These are phyloP conservation scores for Rossbeevera mucosa DNA, from an alignment of 768 basidiomycete genomes.

Conservation along the genomic window DNA sequence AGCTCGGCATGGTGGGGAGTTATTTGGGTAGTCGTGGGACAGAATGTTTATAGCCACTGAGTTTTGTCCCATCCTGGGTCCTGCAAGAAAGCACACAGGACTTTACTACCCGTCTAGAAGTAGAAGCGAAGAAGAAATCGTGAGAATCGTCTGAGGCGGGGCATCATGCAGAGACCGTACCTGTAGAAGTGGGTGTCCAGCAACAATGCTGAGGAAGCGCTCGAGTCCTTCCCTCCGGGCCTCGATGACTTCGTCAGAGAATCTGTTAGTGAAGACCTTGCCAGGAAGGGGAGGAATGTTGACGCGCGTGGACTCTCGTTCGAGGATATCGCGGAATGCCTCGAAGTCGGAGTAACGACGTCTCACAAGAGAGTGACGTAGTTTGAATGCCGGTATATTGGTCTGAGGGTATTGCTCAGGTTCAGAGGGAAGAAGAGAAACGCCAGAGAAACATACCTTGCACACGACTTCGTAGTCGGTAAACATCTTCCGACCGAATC, in stretches of 20 bases:
- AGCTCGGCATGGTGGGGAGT: neutral
- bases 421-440: neutral
- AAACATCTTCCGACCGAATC: conserved; percentile 97
- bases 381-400: conserved; percentile 98
- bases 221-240: conserved; percentile 87
- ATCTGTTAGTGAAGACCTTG: conserved; percentile 97
- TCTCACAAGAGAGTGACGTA: conserved; percentile 86
- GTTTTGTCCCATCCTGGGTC: conserved; percentile 87
- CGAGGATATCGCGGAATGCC: conserved; percentile 96
- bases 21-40: neutral
- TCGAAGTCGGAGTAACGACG: conserved; percentile 92
- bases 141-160: conserved; percentile 3
- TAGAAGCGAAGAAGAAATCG: conserved; percentile 24
- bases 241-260: conserved; percentile 97
- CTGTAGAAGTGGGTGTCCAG: conserved; percentile 95
- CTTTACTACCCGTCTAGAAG: conserved; percentile 86
- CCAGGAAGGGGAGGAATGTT: conserved; percentile 97
- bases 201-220: conserved; percentile 92
- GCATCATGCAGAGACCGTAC: conserved; percentile 38
- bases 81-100: conserved; percentile 92
- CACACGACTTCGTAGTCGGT: conserved; percentile 99
- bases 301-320: conserved; percentile 93
- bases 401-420: conserved; percentile 50
- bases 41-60: conserved; percentile 60
- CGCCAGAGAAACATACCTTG: conserved; percentile 52